Conservation (phyloP, 2,329 filamentous ascomycete species). For the Myriosclerotinia scirpicola region DNA sequence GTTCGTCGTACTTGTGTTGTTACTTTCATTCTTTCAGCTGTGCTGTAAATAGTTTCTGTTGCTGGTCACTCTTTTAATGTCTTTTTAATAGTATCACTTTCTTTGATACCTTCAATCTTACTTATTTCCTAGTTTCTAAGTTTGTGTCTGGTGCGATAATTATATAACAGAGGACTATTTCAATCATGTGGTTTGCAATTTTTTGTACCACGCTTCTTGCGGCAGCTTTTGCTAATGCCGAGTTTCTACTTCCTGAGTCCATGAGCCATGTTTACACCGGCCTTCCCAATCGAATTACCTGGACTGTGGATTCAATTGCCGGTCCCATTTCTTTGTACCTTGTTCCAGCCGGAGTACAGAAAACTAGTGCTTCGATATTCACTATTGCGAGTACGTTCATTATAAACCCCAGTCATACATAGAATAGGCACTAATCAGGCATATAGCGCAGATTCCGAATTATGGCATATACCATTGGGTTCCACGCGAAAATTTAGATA, state of each 20-base stretch:
- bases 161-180: not conserved
- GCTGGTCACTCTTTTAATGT: not conserved
- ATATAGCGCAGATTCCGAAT: conserved; percentile 7
- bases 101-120: not conserved
- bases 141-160: not conserved
- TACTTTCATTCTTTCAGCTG: conserved; percentile 5
- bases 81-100: not conserved
- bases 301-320: not conserved
- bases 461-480: conserved; percentile 5
- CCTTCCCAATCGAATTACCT: not conserved
- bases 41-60: not conserved
- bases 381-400: not conserved
- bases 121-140: not conserved
- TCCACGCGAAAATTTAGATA: not conserved
- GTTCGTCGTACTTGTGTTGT: not conserved
- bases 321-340: conserved; percentile 17
- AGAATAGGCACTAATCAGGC: not conserved
- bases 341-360: conserved; percentile 6
- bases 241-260: not conserved
- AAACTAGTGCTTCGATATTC: not conserved
- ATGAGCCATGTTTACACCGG: not conserved
- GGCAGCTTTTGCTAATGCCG: not conserved
- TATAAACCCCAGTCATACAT: not conserved
- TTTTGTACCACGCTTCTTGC: not conserved
- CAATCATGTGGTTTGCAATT: not conserved